Conservation (phyloP, 208 protist species). For the Acanthamoeba castellanii region DNA sequence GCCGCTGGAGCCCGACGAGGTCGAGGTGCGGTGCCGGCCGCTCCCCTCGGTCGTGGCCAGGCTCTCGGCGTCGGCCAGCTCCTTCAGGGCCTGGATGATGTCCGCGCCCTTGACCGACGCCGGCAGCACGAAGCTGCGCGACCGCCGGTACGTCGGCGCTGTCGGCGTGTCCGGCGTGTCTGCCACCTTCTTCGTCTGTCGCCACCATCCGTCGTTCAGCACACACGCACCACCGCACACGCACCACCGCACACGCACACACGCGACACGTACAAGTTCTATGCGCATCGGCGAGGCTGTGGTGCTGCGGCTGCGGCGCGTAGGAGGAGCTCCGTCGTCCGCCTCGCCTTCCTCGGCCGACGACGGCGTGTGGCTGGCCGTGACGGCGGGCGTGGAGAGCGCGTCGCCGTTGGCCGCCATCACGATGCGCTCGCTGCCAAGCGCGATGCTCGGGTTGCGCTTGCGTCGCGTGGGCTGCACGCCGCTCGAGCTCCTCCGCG, state of each 20-base stretch:
- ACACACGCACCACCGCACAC: not conserved
- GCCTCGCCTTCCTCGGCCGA: not conserved
- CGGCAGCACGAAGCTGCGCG: conserved; percentile 52
- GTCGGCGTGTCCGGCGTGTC: not conserved
- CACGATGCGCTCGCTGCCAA: conserved; percentile 20
- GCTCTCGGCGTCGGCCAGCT: conserved; percentile 8
- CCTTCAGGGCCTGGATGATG: conserved; percentile 33
- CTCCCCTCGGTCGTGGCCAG: not conserved
- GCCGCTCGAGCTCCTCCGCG: not conserved
- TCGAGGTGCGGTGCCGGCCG: not conserved
- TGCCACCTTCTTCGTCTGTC: not conserved
- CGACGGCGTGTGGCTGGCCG: not conserved
- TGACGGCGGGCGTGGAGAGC: not conserved
- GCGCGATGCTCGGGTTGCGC: conserved; percentile 30
- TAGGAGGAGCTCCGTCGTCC: too few relatives aligned
- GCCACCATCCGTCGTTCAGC: not conserved
- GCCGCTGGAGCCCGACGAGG: not conserved
- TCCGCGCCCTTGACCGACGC: not conserved
- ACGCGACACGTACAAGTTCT: too few relatives aligned
- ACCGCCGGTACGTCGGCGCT: not conserved
- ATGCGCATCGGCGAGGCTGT: too few relatives aligned
- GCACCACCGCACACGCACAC: not conserved
- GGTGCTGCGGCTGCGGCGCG: too few relatives aligned
- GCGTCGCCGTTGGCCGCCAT: not conserved
- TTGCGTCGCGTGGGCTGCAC: not conserved